Percentiles rank a stretch among this genome's conserved stretches.
Evolutionary conservation across 2,329 filamentous ascomycete genomes (phyloP).

Genomic region (Corynespora cassiicola): DNA sequence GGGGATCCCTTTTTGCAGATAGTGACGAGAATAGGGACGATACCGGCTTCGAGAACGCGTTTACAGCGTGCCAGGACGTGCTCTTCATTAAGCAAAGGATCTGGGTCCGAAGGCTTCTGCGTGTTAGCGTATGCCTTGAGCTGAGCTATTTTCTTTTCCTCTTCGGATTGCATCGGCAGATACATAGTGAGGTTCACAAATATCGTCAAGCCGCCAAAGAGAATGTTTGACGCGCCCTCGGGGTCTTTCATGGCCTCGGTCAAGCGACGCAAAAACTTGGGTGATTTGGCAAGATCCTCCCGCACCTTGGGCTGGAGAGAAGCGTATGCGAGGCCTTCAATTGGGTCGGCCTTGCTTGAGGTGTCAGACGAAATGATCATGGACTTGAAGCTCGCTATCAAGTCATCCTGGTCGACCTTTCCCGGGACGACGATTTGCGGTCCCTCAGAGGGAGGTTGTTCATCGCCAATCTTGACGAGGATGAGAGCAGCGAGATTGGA

Average conservation of each 20-base stretch:
- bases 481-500: slow-evolving; percentile 59
- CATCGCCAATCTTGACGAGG: slow-evolving; percentile 62
- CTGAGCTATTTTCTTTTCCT: slow-evolving; percentile 90
- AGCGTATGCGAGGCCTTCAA: slow-evolving; percentile 92
- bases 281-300: slow-evolving; percentile 76
- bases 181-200: slow-evolving; percentile 86
- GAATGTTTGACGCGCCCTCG: slow-evolving; percentile 61
- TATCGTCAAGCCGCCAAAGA: slow-evolving; percentile 87
- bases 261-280: slow-evolving; percentile 71
- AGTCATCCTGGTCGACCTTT: slow-evolving; percentile 51
- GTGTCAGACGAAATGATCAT: slow-evolving; percentile 69
- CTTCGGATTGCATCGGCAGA: slow-evolving; percentile 77
- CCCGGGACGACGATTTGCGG: slow-evolving; percentile 39
- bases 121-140: slow-evolving; percentile 94
- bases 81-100: slow-evolving; percentile 77
- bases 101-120: slow-evolving; percentile 66
- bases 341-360: slow-evolving; percentile 69
- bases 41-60: slow-evolving; percentile 77
- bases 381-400: slow-evolving; percentile 64
- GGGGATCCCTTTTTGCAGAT: slow-evolving; percentile 76
- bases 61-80: slow-evolving; percentile 79
- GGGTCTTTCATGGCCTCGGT: slow-evolving; percentile 63
- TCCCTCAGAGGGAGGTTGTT: slow-evolving; percentile 33
- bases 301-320: slow-evolving; percentile 87
- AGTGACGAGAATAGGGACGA: slow-evolving; percentile 78